Evolutionary conservation across 345 rosid species (phyloP), one percentile per base, ranked within the genome.

Genomic region (Salix caprea): DNA sequence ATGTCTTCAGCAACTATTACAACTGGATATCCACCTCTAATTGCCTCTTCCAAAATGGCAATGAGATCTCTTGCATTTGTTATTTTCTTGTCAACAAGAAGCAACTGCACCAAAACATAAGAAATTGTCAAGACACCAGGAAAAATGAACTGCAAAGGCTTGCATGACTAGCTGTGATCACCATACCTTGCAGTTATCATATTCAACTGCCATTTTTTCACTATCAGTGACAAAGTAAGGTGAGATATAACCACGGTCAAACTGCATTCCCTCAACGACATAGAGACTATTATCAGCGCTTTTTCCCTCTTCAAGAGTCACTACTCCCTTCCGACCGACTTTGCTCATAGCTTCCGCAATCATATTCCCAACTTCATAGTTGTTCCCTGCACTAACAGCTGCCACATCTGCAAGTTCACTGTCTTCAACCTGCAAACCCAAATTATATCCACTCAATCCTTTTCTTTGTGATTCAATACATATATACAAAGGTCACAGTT

Each of bases 251-350:
- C 99, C 99, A 11, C 98, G 97, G 36, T 96, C 99, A 81, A 96
- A 96, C 73, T 96, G 99, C 99, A 94, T 96, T 78, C 99, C 99
- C 84, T 96, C 99, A 44, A 96, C 99, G 26, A 94, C 98, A 82
- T 96, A 96, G 32, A 96, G 97, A 58, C 80, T 88, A 85, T 96
- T 96, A 44, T 96, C 99, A 0, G 99, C 97, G 70, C 99, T 94
- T 87, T 89, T 94, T 13, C 99, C 99, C 88, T 96, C 98, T 83
- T 96, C 99, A 69, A 96, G 95, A 24, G 98, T 96, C 60, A 96
- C 95, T 74, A 92, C 98, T 66, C 98, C 99, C 85, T 92, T 94
- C 60, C 98, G 84, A 36, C 99, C 99, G 16, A 96, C 99, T 87
- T 86, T 94, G 76, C 97, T 92, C 94, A 96, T 77, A 48, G 99